Evolutionary conservation across 2,329 filamentous ascomycete genomes (phyloP), one percentile per base, ranked within the genome.

Genomic region (Seiridium cupressi): DNA sequence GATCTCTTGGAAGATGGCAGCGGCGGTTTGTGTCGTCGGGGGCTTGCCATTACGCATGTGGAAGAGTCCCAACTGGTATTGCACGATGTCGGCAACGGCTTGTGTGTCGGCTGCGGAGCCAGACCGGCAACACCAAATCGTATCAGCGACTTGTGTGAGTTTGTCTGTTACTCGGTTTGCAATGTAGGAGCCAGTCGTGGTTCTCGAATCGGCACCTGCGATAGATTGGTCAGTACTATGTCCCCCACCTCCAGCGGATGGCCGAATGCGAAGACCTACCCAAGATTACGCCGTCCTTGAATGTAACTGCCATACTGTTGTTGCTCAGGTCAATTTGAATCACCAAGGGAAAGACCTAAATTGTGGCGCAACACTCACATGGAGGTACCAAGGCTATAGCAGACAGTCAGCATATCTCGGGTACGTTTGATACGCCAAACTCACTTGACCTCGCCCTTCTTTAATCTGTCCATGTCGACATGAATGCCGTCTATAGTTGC

Each of bases 111-210:
- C 95, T 38, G 95, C 95, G 34, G 95, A 99, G 56, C 95, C 95
- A 63, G 95, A 98, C 72, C 95, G 90, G 82, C 95, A 99, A 82
- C 95, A 99, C 95, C 95, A 99, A 79, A 99, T 98, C 61, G 94
- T 98, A 78, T 99, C 95, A 80, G 96, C 91, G 63, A 99, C 94
- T 82, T 93, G 91, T 71, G 95, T 99, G 75, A 99, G 88, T 84
- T 99, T 99, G 85, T 99, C 95, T 65, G 95, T 99, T 66, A 99
- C 95, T 83, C 95, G 90, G 79, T 99, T 99, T 70, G 95, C 95
- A 74, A 99, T 98, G 84, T 98, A 99, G 69, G 94, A 89, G 71
- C 95, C 95, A 59, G 94, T 99, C 51, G 95, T 99, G 67, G 95
- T 99, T 81, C 95, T 89, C 72, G 93, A 97, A 78, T 99, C 95